A percentile compares a stretch with the other conserved stretches of the same genome.
Evolutionary conservation across 2,329 filamentous ascomycete genomes (phyloP).

Genomic region (Arthrobotrys entomopaga): DNA sequence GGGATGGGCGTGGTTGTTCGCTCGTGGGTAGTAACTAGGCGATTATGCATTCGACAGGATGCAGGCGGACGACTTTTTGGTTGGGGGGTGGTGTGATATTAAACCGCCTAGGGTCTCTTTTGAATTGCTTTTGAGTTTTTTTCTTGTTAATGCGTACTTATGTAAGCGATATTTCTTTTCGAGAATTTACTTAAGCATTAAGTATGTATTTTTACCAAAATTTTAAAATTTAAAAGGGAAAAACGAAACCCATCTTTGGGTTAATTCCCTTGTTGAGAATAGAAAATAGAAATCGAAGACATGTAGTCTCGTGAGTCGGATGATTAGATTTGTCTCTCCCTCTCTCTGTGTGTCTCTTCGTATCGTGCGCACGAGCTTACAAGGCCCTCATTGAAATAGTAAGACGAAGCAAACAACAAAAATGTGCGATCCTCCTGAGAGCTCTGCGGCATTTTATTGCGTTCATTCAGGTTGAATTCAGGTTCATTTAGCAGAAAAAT

Average conservation of each 20-base stretch:
- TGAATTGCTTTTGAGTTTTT: background rate
- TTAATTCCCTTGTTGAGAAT: background rate
- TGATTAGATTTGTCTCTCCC: too few species aligned
- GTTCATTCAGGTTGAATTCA: too few species aligned
- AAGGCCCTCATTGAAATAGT: background rate
- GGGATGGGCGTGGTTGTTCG: background rate
- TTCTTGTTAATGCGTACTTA: background rate
- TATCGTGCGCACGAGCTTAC: background rate
- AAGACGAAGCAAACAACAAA: background rate
- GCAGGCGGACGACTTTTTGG: background rate
- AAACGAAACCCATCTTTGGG: background rate
- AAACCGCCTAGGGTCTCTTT: background rate
- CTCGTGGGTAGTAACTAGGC: background rate
- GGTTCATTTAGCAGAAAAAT: too few species aligned
- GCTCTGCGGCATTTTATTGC: slow-evolving; percentile 42
- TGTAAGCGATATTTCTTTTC: slow-evolving; percentile 12
- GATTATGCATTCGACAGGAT: slow-evolving; percentile 19
- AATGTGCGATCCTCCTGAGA: slow-evolving; percentile 17
- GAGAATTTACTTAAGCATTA: background rate
- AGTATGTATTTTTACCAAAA: slow-evolving; percentile 41
- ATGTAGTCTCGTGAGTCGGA: too few species aligned
- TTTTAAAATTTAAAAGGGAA: too few species aligned
- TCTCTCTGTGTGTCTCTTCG: background rate
- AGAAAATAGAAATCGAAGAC: background rate
- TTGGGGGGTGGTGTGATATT: slow-evolving; percentile 21